A percentile compares a stretch with the other conserved stretches of the same genome.
Evolutionary conservation across 345 rosid genomes (phyloP).

Genomic region (Combretum micranthum): DNA sequence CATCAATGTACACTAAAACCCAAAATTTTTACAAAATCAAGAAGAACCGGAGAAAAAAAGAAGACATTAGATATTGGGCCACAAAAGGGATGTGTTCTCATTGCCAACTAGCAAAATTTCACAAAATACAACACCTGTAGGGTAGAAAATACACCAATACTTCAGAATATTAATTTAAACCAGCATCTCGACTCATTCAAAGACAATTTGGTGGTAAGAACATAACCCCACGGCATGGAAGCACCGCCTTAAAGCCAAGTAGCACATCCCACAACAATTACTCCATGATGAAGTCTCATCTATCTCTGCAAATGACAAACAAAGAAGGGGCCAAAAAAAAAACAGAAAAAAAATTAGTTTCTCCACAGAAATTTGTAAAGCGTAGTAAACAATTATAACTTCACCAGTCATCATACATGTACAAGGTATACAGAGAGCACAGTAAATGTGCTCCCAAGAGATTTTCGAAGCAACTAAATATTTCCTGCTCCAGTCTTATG

Average conservation of each 20-base stretch:
- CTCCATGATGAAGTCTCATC: constrained; percentile 30
- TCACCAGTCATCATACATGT: constrained; percentile 51
- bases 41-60: not conserved
- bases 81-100: constrained; percentile 31
- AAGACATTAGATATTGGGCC: not conserved
- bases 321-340: too few species aligned
- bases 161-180: not conserved
- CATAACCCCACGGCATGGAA: constrained; percentile 15
- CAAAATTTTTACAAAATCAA: too few species aligned
- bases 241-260: constrained; percentile 17
- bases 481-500: constrained; percentile 10
- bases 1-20: too few species aligned
- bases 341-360: too few species aligned
- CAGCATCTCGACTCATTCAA: not conserved
- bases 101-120: constrained; percentile 14
- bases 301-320: constrained; percentile 29
- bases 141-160: not conserved
- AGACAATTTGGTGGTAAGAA: constrained; percentile 3
- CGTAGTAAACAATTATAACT: too few species aligned
- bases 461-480: constrained; percentile 12
- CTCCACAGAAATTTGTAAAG: too few species aligned
- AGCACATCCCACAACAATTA: constrained; percentile 26
- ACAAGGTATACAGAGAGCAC: constrained; percentile 51
- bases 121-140: constrained; percentile 1
- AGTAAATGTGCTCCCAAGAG: constrained; percentile 13